Percentiles rank a stretch among this genome's conserved stretches.
These are phyloP conservation scores for Aspergillus mulundensis DNA, from an alignment of 495 filamentous ascomycete genomes.

Conservation along the genomic window DNA sequence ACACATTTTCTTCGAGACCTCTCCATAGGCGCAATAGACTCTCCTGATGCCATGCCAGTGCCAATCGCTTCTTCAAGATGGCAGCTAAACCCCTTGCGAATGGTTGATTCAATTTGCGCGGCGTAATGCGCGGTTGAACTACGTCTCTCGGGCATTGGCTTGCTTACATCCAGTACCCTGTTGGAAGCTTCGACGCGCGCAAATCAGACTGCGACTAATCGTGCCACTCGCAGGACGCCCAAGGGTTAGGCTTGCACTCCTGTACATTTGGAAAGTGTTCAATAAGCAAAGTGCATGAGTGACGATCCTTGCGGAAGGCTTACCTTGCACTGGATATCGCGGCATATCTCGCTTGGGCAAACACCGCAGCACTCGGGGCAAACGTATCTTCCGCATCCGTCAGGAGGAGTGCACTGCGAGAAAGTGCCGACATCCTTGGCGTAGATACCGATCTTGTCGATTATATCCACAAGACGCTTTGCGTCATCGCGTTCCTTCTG, in stretches of 20 bases:
- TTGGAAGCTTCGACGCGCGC: neutral
- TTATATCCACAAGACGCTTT: conserved; percentile 3
- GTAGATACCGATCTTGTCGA: conserved; percentile 12
- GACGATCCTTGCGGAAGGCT: neutral
- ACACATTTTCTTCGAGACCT: neutral
- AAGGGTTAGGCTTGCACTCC: conserved; percentile 26
- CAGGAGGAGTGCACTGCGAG: conserved; percentile 20
- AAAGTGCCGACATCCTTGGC: conserved; percentile 22
- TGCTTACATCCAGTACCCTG: neutral
- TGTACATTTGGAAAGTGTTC: conserved; percentile 4
- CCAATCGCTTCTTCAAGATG: neutral
- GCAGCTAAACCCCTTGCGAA: neutral
- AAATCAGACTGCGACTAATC: neutral
- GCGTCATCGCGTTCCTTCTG: neutral
- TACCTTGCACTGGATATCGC: conserved; percentile 32
- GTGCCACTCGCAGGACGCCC: conserved; percentile 30
- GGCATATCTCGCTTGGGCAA: conserved; percentile 27
- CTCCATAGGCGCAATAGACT: neutral
- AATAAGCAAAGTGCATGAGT: neutral
- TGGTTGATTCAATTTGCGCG: neutral
- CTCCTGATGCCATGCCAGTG: too few relatives aligned
- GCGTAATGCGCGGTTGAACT: neutral
- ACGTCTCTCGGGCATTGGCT: neutral
- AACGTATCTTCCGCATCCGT: conserved; percentile 24
- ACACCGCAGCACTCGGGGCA: conserved; percentile 30